Conservation (phyloP, 306 rosid genomes). For the Casuarina glauca region DNA sequence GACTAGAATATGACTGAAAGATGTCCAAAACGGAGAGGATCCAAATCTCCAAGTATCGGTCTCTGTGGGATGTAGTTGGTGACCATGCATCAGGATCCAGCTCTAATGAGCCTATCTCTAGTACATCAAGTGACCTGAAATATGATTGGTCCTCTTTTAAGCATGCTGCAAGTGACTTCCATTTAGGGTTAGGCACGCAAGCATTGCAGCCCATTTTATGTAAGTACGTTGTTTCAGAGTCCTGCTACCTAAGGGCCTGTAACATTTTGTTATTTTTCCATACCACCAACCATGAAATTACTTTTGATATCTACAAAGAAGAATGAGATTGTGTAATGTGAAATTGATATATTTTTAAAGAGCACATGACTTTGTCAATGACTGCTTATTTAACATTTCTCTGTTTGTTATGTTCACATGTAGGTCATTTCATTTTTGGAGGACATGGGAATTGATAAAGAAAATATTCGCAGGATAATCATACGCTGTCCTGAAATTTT, state of each 20-base stretch:
- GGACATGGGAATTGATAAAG: slow-evolving; percentile 65
- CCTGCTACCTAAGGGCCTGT: not conserved
- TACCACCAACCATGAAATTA: not conserved
- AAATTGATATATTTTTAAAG: not conserved
- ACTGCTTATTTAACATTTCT: slow-evolving; percentile 11
- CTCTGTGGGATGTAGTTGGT: not conserved
- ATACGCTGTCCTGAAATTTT: slow-evolving; percentile 84
- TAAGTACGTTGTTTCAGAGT: not conserved
- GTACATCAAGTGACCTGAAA: not conserved
- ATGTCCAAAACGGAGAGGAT: not conserved
- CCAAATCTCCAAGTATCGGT: not conserved
- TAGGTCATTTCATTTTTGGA: slow-evolving; percentile 74
- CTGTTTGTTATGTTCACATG: slow-evolving; percentile 17
- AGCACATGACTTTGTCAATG: slow-evolving; percentile 6
- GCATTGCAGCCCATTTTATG: not conserved
- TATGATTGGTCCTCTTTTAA: not conserved
- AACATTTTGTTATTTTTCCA: not conserved
- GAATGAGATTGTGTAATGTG: slow-evolving; percentile 5
- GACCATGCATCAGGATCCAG: not conserved
- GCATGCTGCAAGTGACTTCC: not conserved
- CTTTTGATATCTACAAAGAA: not conserved
- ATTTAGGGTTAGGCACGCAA: not conserved
- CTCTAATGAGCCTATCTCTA: not conserved
- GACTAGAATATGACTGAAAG: not conserved
- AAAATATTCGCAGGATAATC: slow-evolving; percentile 56